Percentiles rank a stretch among this genome's conserved stretches.
phyloP scores from a whole-genome alignment of 2,329 filamentous ascomycete species.

The Verticillium isaacii region DNA sequence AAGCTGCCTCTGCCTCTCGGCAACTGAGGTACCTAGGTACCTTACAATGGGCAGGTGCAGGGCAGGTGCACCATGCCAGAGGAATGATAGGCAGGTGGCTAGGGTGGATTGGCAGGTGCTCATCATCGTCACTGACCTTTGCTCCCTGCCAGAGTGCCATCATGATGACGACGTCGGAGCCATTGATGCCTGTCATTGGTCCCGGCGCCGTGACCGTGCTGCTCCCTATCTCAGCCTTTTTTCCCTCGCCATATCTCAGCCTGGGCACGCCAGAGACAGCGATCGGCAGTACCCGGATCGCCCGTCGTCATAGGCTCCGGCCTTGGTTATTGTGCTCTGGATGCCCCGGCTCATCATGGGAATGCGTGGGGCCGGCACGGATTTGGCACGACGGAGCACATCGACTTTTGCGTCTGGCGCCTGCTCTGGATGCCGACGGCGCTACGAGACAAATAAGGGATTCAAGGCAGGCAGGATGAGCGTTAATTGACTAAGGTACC shows the following conservation, averaged over 20 bases:
- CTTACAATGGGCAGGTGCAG: too few relatives aligned
- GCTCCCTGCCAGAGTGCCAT: background rate
- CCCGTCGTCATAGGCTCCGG: background rate
- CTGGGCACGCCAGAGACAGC: background rate
- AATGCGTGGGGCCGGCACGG: background rate
- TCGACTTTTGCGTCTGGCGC: too few relatives aligned
- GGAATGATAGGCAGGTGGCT: background rate
- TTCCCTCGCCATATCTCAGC: background rate
- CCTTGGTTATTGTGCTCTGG: background rate
- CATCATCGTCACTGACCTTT: background rate
- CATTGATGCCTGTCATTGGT: background rate
- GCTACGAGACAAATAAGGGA: too few relatives aligned
- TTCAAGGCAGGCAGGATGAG: too few relatives aligned
- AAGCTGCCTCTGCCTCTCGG: too few relatives aligned
- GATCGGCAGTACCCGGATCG: background rate
- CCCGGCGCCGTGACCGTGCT: background rate
- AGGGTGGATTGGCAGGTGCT: background rate
- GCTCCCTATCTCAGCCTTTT: background rate
- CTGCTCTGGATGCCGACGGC: too few relatives aligned
- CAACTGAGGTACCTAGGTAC: too few relatives aligned
- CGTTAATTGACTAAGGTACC: too few relatives aligned
- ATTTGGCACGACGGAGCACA: background rate
- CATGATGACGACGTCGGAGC: background rate
- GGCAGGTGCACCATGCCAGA: background rate
- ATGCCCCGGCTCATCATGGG: background rate